Evolutionary conservation across 2,329 filamentous ascomycete species (phyloP), one percentile per base, ranked within the genome.

Genomic region (Phyllosticta citribraziliensis): DNA sequence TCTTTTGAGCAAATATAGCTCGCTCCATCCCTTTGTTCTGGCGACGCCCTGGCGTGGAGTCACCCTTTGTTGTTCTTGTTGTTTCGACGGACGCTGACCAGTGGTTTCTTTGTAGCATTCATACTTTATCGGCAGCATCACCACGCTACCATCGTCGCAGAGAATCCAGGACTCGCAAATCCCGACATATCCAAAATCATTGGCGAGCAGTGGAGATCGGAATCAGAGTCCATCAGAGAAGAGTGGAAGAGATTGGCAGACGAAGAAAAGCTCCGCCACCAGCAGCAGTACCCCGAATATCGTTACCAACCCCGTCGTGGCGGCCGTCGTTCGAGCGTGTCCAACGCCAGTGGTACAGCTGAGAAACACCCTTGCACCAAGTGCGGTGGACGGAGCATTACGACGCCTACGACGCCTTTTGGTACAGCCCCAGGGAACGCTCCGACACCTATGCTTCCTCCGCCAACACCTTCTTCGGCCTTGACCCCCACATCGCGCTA

Each of bases 101-200:
- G 50, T 27, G 50, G 55, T 63, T 67, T 65, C 66, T 73, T 70
- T 72, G 72, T 73, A 99, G 94, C 93, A 57, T 99, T 99, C 78
- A 99, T 99, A 66, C 81, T 99, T 68, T 99, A 96, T 78, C 91
- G 94, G 50, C 92, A 97, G 73, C 88, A 95, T 73, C 88, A 94
- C 69, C 93, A 97, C 74, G 85, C 88, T 19, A 80, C 84, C 56
- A 90, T 97, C 57, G 88, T 92, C 47, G 81, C 86, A 59, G 83
- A 89, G 67, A 84, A 97, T 69, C 93, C 92, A n/a, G 89, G 91
- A 53, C 84, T 97, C 65, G 87, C 92, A 54, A 97, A 97, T 74
- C 93, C 93, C 2, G 91, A 97, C 58, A 96, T 97, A 68, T 97
- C 93, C 66, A 97, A 97, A 76, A 95, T 97, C 68, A 96, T 97